Evolutionary conservation across 140 eudicot species (phyloP).

Genomic region (Oenanthe javanica): DNA sequence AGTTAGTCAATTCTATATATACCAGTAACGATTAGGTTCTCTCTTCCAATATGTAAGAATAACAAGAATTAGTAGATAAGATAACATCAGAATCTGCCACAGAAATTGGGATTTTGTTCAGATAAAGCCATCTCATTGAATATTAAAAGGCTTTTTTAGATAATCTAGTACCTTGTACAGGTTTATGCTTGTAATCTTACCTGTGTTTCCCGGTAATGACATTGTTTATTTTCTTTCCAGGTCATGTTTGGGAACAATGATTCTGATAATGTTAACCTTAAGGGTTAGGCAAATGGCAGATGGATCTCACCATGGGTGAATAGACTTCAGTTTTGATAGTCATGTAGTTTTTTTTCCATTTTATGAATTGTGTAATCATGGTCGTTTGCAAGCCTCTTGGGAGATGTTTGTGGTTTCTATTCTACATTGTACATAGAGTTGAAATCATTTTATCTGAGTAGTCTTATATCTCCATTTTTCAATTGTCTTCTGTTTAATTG

Average conservation of each 20-base stretch:
- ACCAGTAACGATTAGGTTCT: not conserved
- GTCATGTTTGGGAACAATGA: slow-evolving; percentile 81
- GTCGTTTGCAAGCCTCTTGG: not conserved
- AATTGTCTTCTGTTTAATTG: not conserved
- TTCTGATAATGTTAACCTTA: slow-evolving; percentile 69
- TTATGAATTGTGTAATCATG: not conserved
- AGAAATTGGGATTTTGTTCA: not conserved
- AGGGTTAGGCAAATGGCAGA: slow-evolving; percentile 57
- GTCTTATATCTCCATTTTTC: not conserved
- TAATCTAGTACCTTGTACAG: not conserved
- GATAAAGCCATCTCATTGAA: not conserved
- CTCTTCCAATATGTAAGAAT: not conserved
- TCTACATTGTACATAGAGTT: not conserved
- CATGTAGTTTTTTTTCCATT: not conserved
- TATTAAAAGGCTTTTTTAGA: not conserved
- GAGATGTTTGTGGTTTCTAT: not conserved
- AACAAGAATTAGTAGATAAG: not conserved
- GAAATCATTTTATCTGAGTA: not conserved
- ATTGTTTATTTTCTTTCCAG: slow-evolving; percentile 23
- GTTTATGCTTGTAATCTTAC: not conserved
- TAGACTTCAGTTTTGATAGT: not conserved
- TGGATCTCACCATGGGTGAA: slow-evolving; percentile 26
- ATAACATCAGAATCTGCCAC: not conserved
- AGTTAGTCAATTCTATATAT: not conserved
- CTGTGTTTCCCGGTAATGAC: not conserved